Conservation (phyloP, 2,329 filamentous ascomycete species). For the Teratosphaeria nubilosa region DNA sequence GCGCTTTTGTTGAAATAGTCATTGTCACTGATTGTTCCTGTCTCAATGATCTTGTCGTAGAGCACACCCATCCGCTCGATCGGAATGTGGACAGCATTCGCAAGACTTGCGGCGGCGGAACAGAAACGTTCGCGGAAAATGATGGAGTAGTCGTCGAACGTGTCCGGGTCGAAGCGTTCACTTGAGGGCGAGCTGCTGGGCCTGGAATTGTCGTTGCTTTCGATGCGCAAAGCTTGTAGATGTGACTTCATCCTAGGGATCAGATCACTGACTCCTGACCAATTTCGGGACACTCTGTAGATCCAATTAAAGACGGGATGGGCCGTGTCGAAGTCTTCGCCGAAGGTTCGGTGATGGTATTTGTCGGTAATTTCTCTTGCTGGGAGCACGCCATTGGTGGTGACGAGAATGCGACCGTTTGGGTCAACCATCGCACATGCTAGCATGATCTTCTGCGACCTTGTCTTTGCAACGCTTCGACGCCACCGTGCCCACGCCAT, state of each 20-base stretch:
- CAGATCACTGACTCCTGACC: conserved; percentile 57
- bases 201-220: conserved; percentile 19
- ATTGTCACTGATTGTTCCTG: conserved; percentile 19
- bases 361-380: conserved; percentile 69
- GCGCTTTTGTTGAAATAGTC: conserved; percentile 8
- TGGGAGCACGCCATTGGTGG: conserved; percentile 58
- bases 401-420: conserved; percentile 57
- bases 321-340: conserved; percentile 64
- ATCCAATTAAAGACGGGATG: conserved; percentile 84
- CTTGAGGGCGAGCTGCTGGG: conserved; percentile 21
- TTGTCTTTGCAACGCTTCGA: conserved; percentile 28
- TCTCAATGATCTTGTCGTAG: conserved; percentile 28
- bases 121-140: conserved; percentile 79
- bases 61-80: conserved; percentile 26
- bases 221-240: conserved; percentile 38
- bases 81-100: conserved; percentile 45
- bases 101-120: conserved; percentile 64
- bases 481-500: conserved; percentile 23
- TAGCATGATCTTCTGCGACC: conserved; percentile 45
- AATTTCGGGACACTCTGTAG: conserved; percentile 70
- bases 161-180: conserved; percentile 41
- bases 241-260: conserved; percentile 64
- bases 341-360: conserved; percentile 54
- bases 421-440: conserved; percentile 57
- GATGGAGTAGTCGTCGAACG: conserved; percentile 60